Percentiles rank a stretch among this genome's conserved stretches.
phyloP scores from a whole-genome alignment of 768 basidiomycete species.

The Boletus rufocinnamomeus region DNA sequence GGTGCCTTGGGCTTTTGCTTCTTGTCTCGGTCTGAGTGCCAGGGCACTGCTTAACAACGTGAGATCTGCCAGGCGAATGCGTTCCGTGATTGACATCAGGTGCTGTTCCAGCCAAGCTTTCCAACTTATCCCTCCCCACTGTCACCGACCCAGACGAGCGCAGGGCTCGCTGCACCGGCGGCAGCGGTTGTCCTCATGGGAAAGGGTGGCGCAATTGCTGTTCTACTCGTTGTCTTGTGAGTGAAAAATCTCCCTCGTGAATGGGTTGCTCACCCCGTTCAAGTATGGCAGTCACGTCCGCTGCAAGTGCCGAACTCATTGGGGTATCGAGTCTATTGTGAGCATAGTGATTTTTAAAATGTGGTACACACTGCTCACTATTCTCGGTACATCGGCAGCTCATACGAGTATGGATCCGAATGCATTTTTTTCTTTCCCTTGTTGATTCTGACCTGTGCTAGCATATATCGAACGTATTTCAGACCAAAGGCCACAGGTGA shows the following conservation, averaged over 20 bases:
- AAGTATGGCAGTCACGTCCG: slow-evolving; percentile 50
- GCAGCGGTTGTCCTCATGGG: slow-evolving; percentile 50
- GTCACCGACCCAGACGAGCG: slow-evolving; percentile 40
- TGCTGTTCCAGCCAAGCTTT: slow-evolving; percentile 43
- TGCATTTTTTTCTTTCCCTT: neutral
- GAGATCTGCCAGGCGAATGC: neutral
- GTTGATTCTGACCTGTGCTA: slow-evolving; percentile 4
- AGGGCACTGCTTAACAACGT: slow-evolving; percentile 38
- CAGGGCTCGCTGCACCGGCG: slow-evolving; percentile 48
- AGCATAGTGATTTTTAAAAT: slow-evolving; percentile 15
- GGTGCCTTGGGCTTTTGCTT: slow-evolving; percentile 53
- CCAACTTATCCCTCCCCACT: slow-evolving; percentile 53
- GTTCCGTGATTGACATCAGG: neutral
- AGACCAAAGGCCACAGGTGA: slow-evolving; percentile 38
- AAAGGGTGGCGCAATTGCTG: slow-evolving; percentile 44
- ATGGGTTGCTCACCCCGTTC: neutral
- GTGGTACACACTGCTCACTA: neutral
- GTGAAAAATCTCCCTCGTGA: slow-evolving; percentile 1
- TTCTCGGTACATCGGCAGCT: slow-evolving; percentile 27
- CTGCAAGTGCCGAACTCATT: slow-evolving; percentile 48
- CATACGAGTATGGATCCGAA: slow-evolving; percentile 43
- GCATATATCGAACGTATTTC: slow-evolving; percentile 43
- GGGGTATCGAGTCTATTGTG: slow-evolving; percentile 47
- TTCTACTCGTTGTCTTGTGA: slow-evolving; percentile 46
- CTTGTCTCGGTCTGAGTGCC: slow-evolving; percentile 47